Base-by-base conservation (phyloP, 495 filamentous ascomycete species). In the Gamarada debralockiae region DNA sequence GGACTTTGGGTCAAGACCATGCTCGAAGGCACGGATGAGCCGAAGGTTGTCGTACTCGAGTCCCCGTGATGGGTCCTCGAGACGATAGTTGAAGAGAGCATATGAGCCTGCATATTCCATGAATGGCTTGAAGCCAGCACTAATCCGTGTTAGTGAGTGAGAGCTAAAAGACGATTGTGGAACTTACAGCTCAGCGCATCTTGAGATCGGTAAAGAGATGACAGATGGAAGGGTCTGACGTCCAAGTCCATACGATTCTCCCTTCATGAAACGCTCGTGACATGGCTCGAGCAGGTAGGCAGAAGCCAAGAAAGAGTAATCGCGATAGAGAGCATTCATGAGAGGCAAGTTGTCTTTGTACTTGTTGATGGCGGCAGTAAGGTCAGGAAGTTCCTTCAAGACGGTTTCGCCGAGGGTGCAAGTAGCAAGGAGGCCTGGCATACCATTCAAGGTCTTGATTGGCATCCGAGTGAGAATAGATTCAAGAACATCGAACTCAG, bases 81-180 rank as follows among this genome's bases (percentile, higher is more conserved):
- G 75, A 20, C 78, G 78, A 67, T 93, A 95, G 73, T 96, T 96
- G 79, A 85, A 95, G 41, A 96, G 81, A 39, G 89, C 87, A 68
- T 96, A 96, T 2, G 87, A 87, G 20, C 89, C 91, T 12, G 91
- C 91, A 67, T 96, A 96, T 60, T 92, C 90, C 89, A 96, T 92
- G 75, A 95, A 96, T 6, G 91, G 89, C 64, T 86, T 86, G 70
- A 88, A 89, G 17, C 79, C 81, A 53, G 75, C 75, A 20, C 78
- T 84, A 50, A 25, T 13, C 15, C 17, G 9, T 22, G 23, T 58
- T 15, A 57, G 39, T 42, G 18, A 38, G 5, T 46, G 17, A 44
- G 44, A 1, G 25, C 33, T 21, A 12, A 27, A 27, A 37, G 21
- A 22, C 3, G 15, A 3, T 13, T 17, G 12, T 22, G 10, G 45